phyloP scores from a whole-genome alignment of 768 basidiomycete species.

The Mycena rosella region DNA sequence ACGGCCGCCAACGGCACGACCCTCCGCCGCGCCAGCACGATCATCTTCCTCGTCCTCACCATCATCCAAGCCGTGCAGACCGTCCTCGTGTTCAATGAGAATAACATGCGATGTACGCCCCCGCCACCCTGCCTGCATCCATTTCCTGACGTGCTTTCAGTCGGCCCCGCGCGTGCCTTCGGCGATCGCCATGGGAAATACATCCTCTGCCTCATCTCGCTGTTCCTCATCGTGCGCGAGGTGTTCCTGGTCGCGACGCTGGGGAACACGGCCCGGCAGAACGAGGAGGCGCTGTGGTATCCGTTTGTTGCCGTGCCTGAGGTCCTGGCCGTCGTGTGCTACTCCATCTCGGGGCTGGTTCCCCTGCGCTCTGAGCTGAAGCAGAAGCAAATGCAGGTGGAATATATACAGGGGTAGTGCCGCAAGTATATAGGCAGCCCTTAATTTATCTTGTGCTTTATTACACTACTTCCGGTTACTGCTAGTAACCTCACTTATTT shows the following conservation, averaged over 20 bases:
- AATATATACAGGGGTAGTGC: background rate
- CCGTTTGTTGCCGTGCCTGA: conserved; percentile 29
- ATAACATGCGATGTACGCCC: conserved; percentile 1
- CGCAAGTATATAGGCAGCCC: no score
- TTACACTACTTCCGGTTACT: no score
- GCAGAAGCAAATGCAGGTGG: background rate
- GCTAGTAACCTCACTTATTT: no score
- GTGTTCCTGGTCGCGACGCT: conserved; percentile 20
- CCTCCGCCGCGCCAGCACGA: conserved; percentile 49
- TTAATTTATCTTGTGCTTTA: no score
- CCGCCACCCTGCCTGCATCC: background rate
- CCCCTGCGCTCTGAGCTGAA: conserved; percentile 19
- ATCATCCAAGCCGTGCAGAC: conserved; percentile 47
- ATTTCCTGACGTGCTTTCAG: background rate
- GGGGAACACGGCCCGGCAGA: background rate
- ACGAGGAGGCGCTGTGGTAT: conserved; percentile 26
- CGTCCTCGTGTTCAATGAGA: background rate
- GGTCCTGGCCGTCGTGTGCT: conserved; percentile 24
- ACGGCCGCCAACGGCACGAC: conserved; percentile 32
- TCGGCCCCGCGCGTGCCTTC: background rate
- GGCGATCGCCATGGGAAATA: conserved; percentile 21
- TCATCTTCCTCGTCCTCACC: conserved; percentile 55
- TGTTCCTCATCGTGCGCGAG: conserved; percentile 23
- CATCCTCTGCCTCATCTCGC: conserved; percentile 26
- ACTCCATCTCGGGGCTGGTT: conserved; percentile 20